Percentiles rank a stretch among this genome's conserved stretches.
Evolutionary conservation across 2,329 filamentous ascomycete genomes (phyloP).

Genomic region (Colletotrichum lupini): DNA sequence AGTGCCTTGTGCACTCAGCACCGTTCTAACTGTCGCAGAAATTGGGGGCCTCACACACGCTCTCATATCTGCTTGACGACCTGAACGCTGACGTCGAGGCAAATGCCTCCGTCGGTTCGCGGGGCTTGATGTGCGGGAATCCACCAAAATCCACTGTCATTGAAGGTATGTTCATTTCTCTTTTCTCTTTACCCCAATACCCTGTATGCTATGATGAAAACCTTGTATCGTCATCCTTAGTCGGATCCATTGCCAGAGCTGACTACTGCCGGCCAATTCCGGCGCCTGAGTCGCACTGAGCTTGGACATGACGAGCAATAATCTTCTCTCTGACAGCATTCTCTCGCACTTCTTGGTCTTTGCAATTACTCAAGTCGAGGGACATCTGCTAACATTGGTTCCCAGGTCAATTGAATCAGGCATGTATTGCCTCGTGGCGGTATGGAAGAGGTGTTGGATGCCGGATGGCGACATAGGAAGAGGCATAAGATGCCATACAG

Average conservation of each 20-base stretch:
- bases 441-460: not conserved
- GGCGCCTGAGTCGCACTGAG: constrained; percentile 42
- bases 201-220: constrained; percentile 79
- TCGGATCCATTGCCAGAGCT: constrained; percentile 64
- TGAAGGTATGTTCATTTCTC: constrained; percentile 1
- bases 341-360: not conserved
- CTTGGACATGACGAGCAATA: constrained; percentile 59
- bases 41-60: constrained; percentile 37
- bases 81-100: constrained; percentile 11
- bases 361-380: not conserved
- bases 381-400: not conserved
- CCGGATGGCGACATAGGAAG: not conserved
- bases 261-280: constrained; percentile 5
- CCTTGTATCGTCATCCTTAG: constrained; percentile 97
- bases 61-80: not conserved
- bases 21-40: constrained; percentile 46
- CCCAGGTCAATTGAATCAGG: not conserved
- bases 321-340: constrained; percentile 65
- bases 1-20: constrained; percentile 58
- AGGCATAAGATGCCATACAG: not conserved
- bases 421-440: not conserved
- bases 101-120: constrained; percentile 25
- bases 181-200: constrained; percentile 13
- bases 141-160: not conserved
- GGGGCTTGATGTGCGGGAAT: constrained; percentile 14